Base-by-base conservation (phyloP, 805 yeast genomes). In the Lipomyces mesembrius region DNA sequence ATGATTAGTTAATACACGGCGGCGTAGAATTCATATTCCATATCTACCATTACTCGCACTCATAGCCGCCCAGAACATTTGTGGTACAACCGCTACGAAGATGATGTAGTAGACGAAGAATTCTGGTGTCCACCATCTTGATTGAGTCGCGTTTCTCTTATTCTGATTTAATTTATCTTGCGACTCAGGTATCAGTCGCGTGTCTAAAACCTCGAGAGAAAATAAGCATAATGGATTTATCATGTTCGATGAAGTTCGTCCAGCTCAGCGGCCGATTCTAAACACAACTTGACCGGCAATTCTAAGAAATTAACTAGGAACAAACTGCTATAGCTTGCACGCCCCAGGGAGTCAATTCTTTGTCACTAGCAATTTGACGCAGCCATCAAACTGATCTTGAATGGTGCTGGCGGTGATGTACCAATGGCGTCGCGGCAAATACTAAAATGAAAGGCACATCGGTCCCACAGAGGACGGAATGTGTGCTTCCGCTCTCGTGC, bases 1-100 rank as follows among this genome's bases (percentile, higher is more conserved):
- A 6, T 14, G 22, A 7, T 14, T 9, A 34, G 34, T n/a, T 9
- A 58, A 12, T 29, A 37, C 22, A 14, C 35, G 20, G n/a, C 59
- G 25, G 14, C 32, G 29, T 17, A 57, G 6, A 2, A 25, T 22
- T 39, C 32, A 29, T 29, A 29, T 59, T 63, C 55, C 49, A 1
- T n/a, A 43, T 62, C 7, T 57, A 67, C 74, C 62, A 73, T 87
- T 87, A 43, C 93, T 88, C 8, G 96, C 94, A 49, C 86, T 88
- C 84, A 90, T 84, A 1, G 95, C 97, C 0, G 95, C 87, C 72
- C 85, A 85, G 74, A 88, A 83, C 94, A 95, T 88, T 75, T 88
- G 76, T 5, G 98, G 98, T 2, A 94, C 91, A 2, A 86, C 89
- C 3, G 91, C 73, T 1, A 83, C 78, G 76, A 92, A 90, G 3